A percentile compares a stretch with the other conserved stretches of the same genome.
Conservation (phyloP, 805 yeast species). For the Schwanniomyces pseudopolymorphus region DNA sequence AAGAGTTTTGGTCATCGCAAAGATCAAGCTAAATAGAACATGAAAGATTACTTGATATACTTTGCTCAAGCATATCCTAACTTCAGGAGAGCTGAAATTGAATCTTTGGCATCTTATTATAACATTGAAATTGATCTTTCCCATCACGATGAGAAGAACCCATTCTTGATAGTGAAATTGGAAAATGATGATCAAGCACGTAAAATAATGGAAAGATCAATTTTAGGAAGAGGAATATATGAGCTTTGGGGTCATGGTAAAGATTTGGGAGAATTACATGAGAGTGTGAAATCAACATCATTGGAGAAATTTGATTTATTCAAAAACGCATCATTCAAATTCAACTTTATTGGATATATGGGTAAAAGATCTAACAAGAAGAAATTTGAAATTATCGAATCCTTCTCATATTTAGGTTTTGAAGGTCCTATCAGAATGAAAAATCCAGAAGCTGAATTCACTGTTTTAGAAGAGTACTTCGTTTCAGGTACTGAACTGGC, state of each 20-base stretch:
- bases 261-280: slow-evolving; percentile 57
- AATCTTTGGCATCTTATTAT: slow-evolving; percentile 72
- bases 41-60: slow-evolving; percentile 69
- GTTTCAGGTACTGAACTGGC: slow-evolving; percentile 49
- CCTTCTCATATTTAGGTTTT: slow-evolving; percentile 67
- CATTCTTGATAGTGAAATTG: slow-evolving; percentile 70
- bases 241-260: slow-evolving; percentile 81
- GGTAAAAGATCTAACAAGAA: slow-evolving; percentile 55
- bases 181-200: slow-evolving; percentile 67
- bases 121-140: slow-evolving; percentile 59
- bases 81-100: slow-evolving; percentile 80
- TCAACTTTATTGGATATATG: slow-evolving; percentile 75
- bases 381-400: slow-evolving; percentile 64
- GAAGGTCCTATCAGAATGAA: slow-evolving; percentile 79
- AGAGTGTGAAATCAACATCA: slow-evolving; percentile 36
- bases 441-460: slow-evolving; percentile 66
- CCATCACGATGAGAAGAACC: slow-evolving; percentile 55
- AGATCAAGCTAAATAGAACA: slow-evolving; percentile 10
- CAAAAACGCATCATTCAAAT: slow-evolving; percentile 62
- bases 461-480: slow-evolving; percentile 73
- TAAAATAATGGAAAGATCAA: slow-evolving; percentile 61
- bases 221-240: slow-evolving; percentile 73
- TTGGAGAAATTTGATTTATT: slow-evolving; percentile 35
- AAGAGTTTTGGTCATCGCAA: not conserved
- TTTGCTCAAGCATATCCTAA: slow-evolving; percentile 82